Percentiles rank a stretch among this genome's conserved stretches.
Conservation (phyloP, 805 yeast genomes). For the Scheffersomyces lignosus region DNA sequence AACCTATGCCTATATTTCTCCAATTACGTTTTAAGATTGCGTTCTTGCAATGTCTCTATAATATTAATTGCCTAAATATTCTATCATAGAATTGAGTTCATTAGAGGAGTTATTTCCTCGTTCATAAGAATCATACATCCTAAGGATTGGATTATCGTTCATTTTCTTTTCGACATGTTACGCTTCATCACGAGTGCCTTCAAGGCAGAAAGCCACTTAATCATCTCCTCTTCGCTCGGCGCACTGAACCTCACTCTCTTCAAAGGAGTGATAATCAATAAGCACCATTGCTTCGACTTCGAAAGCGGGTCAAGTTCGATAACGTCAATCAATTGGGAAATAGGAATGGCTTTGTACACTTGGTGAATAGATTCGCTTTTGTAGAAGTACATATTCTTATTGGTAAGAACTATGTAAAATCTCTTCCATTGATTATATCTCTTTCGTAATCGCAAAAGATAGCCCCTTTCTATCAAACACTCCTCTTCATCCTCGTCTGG, state of each 20-base stretch:
- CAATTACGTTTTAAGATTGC: too few species aligned
- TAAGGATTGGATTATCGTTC: too few species aligned
- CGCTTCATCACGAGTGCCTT: constrained; percentile 20
- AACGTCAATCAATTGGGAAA: constrained; percentile 42
- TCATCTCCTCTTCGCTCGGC: constrained; percentile 44
- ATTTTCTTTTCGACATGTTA: constrained; percentile 8
- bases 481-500: constrained; percentile 11
- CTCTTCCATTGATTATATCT: constrained; percentile 50
- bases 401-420: constrained; percentile 45
- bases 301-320: constrained; percentile 52
- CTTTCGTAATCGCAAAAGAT: constrained; percentile 38
- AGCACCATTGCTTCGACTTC: constrained; percentile 43
- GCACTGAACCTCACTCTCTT: constrained; percentile 48
- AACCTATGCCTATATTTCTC: too few species aligned
- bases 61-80: too few species aligned
- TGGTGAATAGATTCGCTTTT: constrained; percentile 22
- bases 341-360: constrained; percentile 30
- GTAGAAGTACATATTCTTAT: constrained; percentile 39
- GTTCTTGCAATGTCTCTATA: too few species aligned
- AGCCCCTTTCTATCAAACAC: constrained; percentile 40
- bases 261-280: constrained; percentile 46
- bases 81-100: too few species aligned
- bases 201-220: constrained; percentile 49
- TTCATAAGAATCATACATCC: too few species aligned
- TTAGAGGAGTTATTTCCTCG: too few species aligned